Conservation (phyloP, 139 green algal genomes). For the Chlamydomonas asymmetrica region DNA sequence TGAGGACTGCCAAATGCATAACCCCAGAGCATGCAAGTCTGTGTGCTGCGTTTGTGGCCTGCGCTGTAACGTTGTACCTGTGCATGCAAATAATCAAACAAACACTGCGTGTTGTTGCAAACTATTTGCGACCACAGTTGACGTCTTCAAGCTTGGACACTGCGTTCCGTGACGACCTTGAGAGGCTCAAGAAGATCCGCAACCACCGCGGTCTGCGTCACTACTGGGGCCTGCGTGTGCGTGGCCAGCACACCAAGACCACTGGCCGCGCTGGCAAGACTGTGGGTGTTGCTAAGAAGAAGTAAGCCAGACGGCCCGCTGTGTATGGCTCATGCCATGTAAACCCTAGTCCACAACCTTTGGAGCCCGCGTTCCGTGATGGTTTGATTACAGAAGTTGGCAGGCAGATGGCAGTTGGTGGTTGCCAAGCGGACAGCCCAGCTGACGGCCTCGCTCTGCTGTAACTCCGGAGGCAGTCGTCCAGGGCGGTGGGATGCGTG, state of each 20-base stretch:
- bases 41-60: too few species aligned
- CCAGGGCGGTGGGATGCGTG: too few species aligned
- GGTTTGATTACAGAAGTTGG: too few species aligned
- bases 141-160: slow-evolving; percentile 88
- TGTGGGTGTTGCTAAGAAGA: slow-evolving; percentile 83
- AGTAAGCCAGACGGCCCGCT: too few species aligned
- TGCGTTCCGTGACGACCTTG: slow-evolving; percentile 94
- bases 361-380: too few species aligned
- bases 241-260: slow-evolving; percentile 99
- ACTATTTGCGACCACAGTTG: slow-evolving; percentile 47
- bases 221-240: slow-evolving; percentile 98
- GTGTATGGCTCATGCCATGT: too few species aligned
- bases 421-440: too few species aligned
- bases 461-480: too few species aligned
- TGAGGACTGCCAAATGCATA: not conserved
- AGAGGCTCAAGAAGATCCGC: slow-evolving; percentile 99
- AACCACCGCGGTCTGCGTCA: slow-evolving; percentile 95
- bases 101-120: not conserved
- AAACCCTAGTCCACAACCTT: too few species aligned
- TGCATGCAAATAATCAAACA: slow-evolving; percentile 3
- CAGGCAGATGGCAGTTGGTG: too few species aligned
- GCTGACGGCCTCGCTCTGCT: too few species aligned
- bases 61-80: too few species aligned
- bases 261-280: slow-evolving; percentile 93
- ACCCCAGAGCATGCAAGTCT: not conserved